Conservation (phyloP, 306 rosid species). For the Quillaja saponaria region DNA sequence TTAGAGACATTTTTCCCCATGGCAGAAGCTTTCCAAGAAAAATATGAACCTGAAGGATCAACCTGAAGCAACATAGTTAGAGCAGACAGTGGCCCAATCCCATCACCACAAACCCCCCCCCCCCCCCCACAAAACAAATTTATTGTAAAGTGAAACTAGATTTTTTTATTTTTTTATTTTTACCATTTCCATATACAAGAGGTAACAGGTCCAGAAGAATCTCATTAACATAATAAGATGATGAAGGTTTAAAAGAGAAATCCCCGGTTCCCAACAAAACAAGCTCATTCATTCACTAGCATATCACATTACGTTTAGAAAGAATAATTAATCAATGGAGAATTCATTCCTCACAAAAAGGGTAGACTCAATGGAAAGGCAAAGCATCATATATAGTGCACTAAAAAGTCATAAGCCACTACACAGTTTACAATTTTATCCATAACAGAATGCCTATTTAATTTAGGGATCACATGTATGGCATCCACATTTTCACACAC, state of each 20-base stretch:
- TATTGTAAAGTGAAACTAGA: too few species aligned
- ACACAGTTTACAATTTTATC: not conserved
- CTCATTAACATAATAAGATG: conserved; percentile 12
- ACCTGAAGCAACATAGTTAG: conserved; percentile 53
- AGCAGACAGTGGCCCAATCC: conserved; percentile 12
- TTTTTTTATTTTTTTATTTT: too few species aligned
- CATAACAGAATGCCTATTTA: conserved; percentile 8
- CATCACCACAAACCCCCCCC: too few species aligned
- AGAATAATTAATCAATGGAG: not conserved
- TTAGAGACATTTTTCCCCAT: conserved; percentile 99
- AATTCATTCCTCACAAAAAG: conserved; percentile 5
- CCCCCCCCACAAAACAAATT: too few species aligned
- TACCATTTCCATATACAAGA: conserved; percentile 9
- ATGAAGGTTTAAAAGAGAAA: not conserved
- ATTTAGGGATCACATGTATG: conserved; percentile 7
- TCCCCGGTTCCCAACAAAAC: too few species aligned
- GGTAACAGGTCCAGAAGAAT: not conserved
- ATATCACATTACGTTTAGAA: conserved; percentile 1
- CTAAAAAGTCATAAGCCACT: not conserved
- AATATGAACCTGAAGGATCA: conserved; percentile 95
- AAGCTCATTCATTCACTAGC: not conserved
- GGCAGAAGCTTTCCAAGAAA: conserved; percentile 98
- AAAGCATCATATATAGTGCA: not conserved
- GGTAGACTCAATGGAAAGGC: conserved; percentile 1
- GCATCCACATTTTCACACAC: not conserved